Conservation (phyloP, 2,329 filamentous ascomycete genomes). For the Neofusicoccum sp. region DNA sequence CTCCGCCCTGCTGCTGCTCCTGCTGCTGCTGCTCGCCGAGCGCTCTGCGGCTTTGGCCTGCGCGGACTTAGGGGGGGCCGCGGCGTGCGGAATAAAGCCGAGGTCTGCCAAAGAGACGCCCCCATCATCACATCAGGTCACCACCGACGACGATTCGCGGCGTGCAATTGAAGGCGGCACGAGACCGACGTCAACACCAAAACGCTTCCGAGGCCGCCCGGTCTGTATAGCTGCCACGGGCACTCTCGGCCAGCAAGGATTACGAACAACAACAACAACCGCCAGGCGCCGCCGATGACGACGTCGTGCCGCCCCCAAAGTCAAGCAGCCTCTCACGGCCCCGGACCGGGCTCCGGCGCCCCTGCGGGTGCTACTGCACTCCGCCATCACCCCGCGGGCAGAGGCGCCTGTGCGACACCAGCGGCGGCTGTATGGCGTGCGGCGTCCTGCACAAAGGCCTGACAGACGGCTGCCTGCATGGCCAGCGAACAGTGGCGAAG, state of each 20-base stretch:
- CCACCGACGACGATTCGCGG: not conserved
- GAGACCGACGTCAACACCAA: not conserved
- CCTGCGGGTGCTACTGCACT: not conserved
- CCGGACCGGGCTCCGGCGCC: not conserved
- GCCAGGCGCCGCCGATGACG: not conserved
- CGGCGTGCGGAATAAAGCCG: constrained; percentile 1
- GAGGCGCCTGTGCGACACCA: not conserved
- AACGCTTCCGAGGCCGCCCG: not conserved
- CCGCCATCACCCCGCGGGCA: not conserved
- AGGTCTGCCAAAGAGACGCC: not conserved
- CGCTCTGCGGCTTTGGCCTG: not conserved
- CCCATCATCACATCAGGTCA: not conserved
- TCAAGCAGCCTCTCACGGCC: too few relatives aligned
- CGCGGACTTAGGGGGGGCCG: not conserved
- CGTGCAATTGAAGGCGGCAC: not conserved
- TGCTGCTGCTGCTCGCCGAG: not conserved
- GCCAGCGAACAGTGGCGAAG: too few relatives aligned
- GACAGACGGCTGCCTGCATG: not conserved
- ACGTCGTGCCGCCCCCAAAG: not conserved
- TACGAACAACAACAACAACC: too few relatives aligned
- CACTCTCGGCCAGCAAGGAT: not conserved
- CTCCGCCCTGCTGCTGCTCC: not conserved
- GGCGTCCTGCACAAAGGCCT: not conserved
- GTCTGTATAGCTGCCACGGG: not conserved
- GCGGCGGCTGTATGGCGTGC: not conserved